These are phyloP conservation scores for Chlorella sp. DNA, from an alignment of 139 green algal species.

Conservation along the genomic window DNA sequence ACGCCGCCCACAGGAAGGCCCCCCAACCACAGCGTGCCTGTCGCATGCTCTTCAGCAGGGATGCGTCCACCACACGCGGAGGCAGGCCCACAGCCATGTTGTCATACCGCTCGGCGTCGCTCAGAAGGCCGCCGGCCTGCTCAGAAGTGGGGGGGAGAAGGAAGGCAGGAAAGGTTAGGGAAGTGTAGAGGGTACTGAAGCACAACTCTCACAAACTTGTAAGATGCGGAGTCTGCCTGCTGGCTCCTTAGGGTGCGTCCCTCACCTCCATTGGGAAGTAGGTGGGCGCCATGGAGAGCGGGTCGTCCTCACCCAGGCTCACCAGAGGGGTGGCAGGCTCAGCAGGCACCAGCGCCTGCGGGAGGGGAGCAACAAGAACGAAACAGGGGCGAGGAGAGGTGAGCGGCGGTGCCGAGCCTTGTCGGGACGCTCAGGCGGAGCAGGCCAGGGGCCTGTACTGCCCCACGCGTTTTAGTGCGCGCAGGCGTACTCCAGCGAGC, in stretches of 20 bases:
- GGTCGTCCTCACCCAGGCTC: constrained; percentile 31
- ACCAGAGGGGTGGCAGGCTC: constrained; percentile 8
- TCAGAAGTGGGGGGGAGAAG: background rate
- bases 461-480: no score
- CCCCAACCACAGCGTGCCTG: constrained; percentile 35
- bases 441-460: no score
- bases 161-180: background rate
- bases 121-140: constrained; percentile 53
- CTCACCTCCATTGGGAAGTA: constrained; percentile 34
- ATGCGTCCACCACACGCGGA: constrained; percentile 67
- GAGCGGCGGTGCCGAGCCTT: background rate
- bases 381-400: background rate
- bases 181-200: no score
- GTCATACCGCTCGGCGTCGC: constrained; percentile 53
- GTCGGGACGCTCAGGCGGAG: no score
- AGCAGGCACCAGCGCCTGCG: constrained; percentile 24
- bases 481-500: no score
- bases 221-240: no score
- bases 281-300: constrained; percentile 27
- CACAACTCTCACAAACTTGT: no score
- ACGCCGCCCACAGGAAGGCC: background rate
- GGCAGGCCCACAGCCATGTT: constrained; percentile 62
- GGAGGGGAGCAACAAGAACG: background rate
- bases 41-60: constrained; percentile 67
- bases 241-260: no score